Percentiles rank a stretch among this genome's conserved stretches.
phyloP scores from a whole-genome alignment of 202 grass and related monocot genomes.

The Schoenoplectus tabernaemontani region DNA sequence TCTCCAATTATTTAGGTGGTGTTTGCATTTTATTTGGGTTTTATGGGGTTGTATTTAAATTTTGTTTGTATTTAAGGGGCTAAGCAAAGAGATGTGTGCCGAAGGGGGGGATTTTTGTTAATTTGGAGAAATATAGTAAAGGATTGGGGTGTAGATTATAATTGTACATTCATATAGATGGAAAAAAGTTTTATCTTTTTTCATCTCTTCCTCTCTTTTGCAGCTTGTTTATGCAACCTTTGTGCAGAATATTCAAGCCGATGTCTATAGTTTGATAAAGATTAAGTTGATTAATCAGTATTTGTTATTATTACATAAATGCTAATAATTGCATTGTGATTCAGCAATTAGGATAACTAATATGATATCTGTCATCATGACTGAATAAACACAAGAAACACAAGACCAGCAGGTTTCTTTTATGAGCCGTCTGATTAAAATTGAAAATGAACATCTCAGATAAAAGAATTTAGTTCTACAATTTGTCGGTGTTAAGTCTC shows the following conservation, averaged over 20 bases:
- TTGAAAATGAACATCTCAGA: background rate
- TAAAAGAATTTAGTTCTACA: background rate
- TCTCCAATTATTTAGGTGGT: slow-evolving; percentile 60
- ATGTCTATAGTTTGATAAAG: background rate
- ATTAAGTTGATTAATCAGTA: background rate
- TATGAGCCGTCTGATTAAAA: background rate
- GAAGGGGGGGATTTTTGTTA: background rate
- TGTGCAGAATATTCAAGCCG: background rate
- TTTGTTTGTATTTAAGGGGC: background rate
- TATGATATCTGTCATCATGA: background rate
- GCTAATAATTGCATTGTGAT: background rate
- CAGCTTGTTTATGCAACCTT: background rate
- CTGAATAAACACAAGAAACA: too few relatives aligned
- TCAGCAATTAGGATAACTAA: background rate
- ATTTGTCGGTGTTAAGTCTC: background rate
- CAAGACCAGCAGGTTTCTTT: too few relatives aligned
- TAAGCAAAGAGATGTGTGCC: background rate
- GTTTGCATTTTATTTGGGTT: background rate
- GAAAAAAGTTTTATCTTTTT: background rate
- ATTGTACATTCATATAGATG: slow-evolving; percentile 10
- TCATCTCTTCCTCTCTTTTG: background rate
- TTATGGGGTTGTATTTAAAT: background rate
- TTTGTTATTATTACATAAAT: background rate
- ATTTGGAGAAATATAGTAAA: slow-evolving; percentile 6
- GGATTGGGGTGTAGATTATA: background rate